Percentiles rank a stretch among this genome's conserved stretches.
Conservation (phyloP, 164 flowering plant species). For the Buxus sempervirens region DNA sequence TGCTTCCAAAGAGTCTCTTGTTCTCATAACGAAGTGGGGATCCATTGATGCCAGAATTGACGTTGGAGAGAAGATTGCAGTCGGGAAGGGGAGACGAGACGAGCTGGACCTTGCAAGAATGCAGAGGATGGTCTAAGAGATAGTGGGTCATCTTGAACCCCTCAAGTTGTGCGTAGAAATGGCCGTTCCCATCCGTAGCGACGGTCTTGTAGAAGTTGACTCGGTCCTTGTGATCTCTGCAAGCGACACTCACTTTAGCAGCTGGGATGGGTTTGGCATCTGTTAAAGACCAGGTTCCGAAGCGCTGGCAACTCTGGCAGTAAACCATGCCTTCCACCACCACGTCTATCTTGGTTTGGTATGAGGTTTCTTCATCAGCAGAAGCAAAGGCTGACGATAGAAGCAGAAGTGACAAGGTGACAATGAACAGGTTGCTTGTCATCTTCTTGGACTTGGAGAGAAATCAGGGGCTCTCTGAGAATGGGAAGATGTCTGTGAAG, state of each 20-base stretch:
- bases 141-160: constrained; percentile 48
- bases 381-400: constrained; percentile 35
- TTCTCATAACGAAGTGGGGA: constrained; percentile 58
- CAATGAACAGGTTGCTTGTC: constrained; percentile 31
- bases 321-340: constrained; percentile 80
- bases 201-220: constrained; percentile 60
- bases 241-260: constrained; percentile 63
- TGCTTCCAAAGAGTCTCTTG: constrained; percentile 34
- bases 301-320: constrained; percentile 68
- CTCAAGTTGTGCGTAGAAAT: constrained; percentile 64
- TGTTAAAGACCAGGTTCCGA: constrained; percentile 52
- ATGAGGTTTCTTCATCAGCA: constrained; percentile 15
- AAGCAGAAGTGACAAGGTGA: constrained; percentile 30
- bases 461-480: not conserved
- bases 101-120: constrained; percentile 60
- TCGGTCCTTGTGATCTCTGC: constrained; percentile 57
- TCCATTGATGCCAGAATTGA: constrained; percentile 66
- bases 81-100: constrained; percentile 60
- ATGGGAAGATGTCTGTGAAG: not conserved
- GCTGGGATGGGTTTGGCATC: constrained; percentile 52
- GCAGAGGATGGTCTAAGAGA: constrained; percentile 73
- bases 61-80: constrained; percentile 58
- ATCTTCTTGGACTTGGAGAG: constrained; percentile 20
- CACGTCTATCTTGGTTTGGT: constrained; percentile 34
- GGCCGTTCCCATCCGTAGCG: constrained; percentile 45